Percentiles rank a stretch among this genome's conserved stretches.
These are phyloP conservation scores for Podosphaera xanthii DNA, from an alignment of 2,329 filamentous ascomycete species.

Conservation along the genomic window DNA sequence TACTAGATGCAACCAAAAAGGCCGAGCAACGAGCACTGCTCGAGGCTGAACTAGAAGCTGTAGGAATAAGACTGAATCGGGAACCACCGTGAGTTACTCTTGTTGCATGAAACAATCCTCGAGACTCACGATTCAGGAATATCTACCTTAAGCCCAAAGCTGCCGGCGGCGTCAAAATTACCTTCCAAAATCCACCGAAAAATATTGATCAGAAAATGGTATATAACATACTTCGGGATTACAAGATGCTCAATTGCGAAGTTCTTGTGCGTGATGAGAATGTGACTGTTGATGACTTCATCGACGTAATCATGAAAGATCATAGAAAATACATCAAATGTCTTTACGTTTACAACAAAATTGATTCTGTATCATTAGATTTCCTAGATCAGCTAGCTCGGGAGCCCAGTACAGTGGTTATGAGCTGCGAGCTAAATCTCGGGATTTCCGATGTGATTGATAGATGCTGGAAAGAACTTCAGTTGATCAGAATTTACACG, in stretches of 20 bases:
- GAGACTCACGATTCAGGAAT: slow-evolving; percentile 32
- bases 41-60: slow-evolving; percentile 81
- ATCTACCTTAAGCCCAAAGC: slow-evolving; percentile 95
- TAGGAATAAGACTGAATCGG: slow-evolving; percentile 80
- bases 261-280: slow-evolving; percentile 88
- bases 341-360: slow-evolving; percentile 99
- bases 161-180: slow-evolving; percentile 96
- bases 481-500: slow-evolving; percentile 80
- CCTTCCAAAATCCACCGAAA: slow-evolving; percentile 75
- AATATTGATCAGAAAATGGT: slow-evolving; percentile 92
- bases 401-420: slow-evolving; percentile 84
- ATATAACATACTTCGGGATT: slow-evolving; percentile 90
- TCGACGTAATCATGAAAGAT: slow-evolving; percentile 98
- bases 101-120: background rate
- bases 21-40: slow-evolving; percentile 77
- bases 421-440: slow-evolving; percentile 90
- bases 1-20: slow-evolving; percentile 88
- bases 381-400: slow-evolving; percentile 80
- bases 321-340: slow-evolving; percentile 90
- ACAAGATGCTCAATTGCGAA: slow-evolving; percentile 96
- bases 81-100: slow-evolving; percentile 52
- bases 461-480: slow-evolving; percentile 80
- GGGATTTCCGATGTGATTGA: slow-evolving; percentile 88
- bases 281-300: slow-evolving; percentile 91
- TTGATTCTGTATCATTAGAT: slow-evolving; percentile 82